phyloP scores from a whole-genome alignment of 2,329 filamentous ascomycete genomes.

The Zopfia rhizophila region DNA sequence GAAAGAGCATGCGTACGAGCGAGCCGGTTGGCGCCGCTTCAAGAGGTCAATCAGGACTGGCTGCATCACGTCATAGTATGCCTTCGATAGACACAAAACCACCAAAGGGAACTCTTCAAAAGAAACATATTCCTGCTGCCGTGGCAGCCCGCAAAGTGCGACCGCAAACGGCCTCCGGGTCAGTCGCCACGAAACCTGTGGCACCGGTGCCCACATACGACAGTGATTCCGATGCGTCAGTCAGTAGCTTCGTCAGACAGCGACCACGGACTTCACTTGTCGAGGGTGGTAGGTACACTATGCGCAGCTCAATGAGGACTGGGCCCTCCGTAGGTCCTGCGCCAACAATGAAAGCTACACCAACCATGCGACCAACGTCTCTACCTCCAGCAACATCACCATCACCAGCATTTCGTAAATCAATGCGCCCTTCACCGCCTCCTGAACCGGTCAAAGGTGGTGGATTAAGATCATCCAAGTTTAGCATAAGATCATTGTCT shows the following conservation, averaged over 20 bases:
- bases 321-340: slow-evolving; percentile 29
- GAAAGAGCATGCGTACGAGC: slow-evolving; percentile 59
- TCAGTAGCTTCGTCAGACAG: slow-evolving; percentile 81
- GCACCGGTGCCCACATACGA: slow-evolving; percentile 43
- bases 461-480: slow-evolving; percentile 60
- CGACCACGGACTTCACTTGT: slow-evolving; percentile 54
- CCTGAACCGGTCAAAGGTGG: slow-evolving; percentile 34
- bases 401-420: slow-evolving; percentile 39
- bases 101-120: slow-evolving; percentile 50
- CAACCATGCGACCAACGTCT: slow-evolving; percentile 56
- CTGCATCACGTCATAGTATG: slow-evolving; percentile 48
- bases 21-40: slow-evolving; percentile 39
- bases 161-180: slow-evolving; percentile 39
- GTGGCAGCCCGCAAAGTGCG: slow-evolving; percentile 30
- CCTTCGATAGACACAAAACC: slow-evolving; percentile 33
- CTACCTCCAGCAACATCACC: slow-evolving; percentile 39
- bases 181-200: slow-evolving; percentile 24
- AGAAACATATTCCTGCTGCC: slow-evolving; percentile 49
- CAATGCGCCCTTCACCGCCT: slow-evolving; percentile 43
- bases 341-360: slow-evolving; percentile 48
- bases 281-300: slow-evolving; percentile 64
- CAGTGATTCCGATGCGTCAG: slow-evolving; percentile 59
- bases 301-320: slow-evolving; percentile 78
- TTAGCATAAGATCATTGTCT: slow-evolving; percentile 77
- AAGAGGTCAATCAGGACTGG: slow-evolving; percentile 39